phyloP scores from a whole-genome alignment of 192 early-diverging fungal species.

The Gorgonomyces haynaldii region DNA sequence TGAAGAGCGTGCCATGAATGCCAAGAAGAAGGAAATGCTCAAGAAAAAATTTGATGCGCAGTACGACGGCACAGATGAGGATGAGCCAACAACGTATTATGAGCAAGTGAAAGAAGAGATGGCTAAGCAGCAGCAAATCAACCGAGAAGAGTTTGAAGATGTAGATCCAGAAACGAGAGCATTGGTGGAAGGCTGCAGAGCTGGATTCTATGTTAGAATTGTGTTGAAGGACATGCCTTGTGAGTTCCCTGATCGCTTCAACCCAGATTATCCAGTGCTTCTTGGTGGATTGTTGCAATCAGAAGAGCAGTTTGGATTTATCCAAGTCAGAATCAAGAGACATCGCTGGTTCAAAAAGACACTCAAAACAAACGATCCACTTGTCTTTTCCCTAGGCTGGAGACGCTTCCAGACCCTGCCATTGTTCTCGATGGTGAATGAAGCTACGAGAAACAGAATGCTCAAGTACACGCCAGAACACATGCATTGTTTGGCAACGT shows the following conservation, averaged over 20 bases:
- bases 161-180: constrained; percentile 61
- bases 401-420: constrained; percentile 95
- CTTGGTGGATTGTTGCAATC: constrained; percentile 78
- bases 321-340: constrained; percentile 92
- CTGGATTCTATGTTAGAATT: constrained; percentile 89
- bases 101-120: constrained; percentile 83
- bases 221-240: constrained; percentile 81
- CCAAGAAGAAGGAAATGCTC: constrained; percentile 75
- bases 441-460: constrained; percentile 86
- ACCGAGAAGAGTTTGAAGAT: constrained; percentile 77
- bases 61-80: constrained; percentile 57
- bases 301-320: constrained; percentile 90
- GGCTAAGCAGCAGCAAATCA: constrained; percentile 69
- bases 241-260: constrained; percentile 89
- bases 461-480: constrained; percentile 99
- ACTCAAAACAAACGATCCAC: constrained; percentile 94
- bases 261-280: constrained; percentile 82
- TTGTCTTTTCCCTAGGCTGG: constrained; percentile 97
- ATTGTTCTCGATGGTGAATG: constrained; percentile 74
- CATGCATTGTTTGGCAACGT: constrained; percentile 96
- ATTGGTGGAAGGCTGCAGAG: constrained; percentile 81
- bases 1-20: constrained; percentile 37
- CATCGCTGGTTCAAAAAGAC: constrained; percentile 95
- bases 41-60: constrained; percentile 90
- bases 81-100: constrained; percentile 71